Base-by-base conservation (phyloP, 1,284 basidiomycete genomes). In the Naganishia cerealis region DNA sequence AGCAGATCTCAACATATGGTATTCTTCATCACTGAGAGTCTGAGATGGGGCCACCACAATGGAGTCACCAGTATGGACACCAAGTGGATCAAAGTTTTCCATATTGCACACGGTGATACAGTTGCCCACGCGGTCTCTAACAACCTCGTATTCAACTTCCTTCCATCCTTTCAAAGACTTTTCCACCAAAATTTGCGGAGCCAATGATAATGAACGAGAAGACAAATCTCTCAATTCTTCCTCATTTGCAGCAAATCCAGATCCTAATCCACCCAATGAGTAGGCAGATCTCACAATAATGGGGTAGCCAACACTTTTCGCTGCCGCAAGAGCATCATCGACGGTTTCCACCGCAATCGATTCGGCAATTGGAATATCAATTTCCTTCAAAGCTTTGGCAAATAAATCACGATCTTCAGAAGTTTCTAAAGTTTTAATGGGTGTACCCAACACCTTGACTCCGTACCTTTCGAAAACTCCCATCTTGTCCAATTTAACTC, bases 121-220 rank as follows among this genome's bases (percentile, higher is more conserved):
- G 81, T 92, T 92, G 79, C 99, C 94, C 63, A 92, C 92, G 74
- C 87, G 93, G 80, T 99, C 96, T 71, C 96, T 90, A 75, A 99
- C 94, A 67, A 99, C 96, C 81, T 99, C 96, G 77, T 99, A 99
- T 82, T 99, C 96, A 74, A 97, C 86, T 83, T 99, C 96, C 81
- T 99, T 99, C 96, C 96, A 99, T 56, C 96, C 96, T 82, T 98
- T 98, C 88, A 99, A 91, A 76, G 91, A 93, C 74, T 94, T 91
- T 82, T 99, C 96, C 73, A 99, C 94, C 67, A 99, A 86, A 58
- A 99, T 92, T 81, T 99, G 96, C 57, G 96, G 96, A 75, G 89
- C 91, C 43, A 98, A 85, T 78, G 88, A 89, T 70, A 99, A 86
- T 77, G 90, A 89, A 81, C 91, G 94, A 46, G 96, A 94, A 65